Evolutionary conservation across 1,284 basidiomycete species (phyloP).

Genomic region (Puccinia hordei): DNA sequence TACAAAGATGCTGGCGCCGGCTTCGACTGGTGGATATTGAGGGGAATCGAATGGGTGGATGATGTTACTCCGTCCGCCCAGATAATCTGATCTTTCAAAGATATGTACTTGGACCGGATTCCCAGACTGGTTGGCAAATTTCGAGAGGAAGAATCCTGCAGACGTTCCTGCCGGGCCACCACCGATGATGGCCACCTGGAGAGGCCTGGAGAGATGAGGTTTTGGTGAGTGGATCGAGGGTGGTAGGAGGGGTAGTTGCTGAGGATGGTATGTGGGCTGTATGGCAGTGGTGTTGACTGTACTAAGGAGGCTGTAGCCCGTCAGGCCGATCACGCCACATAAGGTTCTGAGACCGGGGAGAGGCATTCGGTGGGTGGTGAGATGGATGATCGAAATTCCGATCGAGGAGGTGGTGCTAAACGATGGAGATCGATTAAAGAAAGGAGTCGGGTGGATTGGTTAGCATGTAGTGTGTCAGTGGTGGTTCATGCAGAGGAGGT

Average conservation of each 20-base stretch:
- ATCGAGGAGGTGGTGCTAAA: too few species aligned
- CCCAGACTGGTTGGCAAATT: slow-evolving; percentile 44
- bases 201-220: background rate
- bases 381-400: background rate
- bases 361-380: background rate
- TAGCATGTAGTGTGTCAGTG: background rate
- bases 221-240: background rate
- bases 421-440: too few species aligned
- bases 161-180: slow-evolving; percentile 82
- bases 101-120: slow-evolving; percentile 13
- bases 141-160: slow-evolving; percentile 79
- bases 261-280: too few species aligned
- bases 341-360: background rate
- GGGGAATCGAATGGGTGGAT: slow-evolving; percentile 75
- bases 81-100: slow-evolving; percentile 48
- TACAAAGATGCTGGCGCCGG: slow-evolving; percentile 88
- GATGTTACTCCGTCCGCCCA: slow-evolving; percentile 68
- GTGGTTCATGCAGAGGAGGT: too few species aligned
- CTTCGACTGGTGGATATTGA: slow-evolving; percentile 68
- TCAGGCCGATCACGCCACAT: background rate
- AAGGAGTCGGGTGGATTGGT: too few species aligned
- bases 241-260: slow-evolving; percentile 3
- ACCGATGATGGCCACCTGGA: slow-evolving; percentile 74
- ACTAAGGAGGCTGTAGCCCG: background rate
- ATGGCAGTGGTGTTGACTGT: background rate